phyloP scores from a whole-genome alignment of 768 basidiomycete species.

The Lactarius indigo region DNA sequence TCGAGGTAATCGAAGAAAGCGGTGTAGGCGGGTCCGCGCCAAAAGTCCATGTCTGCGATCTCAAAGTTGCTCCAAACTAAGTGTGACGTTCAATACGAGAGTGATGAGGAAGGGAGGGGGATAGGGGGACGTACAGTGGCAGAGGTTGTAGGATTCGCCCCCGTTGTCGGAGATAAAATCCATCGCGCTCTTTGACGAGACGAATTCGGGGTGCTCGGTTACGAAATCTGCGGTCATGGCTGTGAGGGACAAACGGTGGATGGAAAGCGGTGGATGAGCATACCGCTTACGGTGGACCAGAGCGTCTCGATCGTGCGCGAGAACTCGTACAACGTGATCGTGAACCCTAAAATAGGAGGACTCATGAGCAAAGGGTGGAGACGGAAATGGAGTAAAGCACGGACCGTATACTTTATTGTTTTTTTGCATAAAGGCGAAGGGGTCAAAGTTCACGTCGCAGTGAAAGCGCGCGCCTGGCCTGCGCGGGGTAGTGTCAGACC shows the following conservation, averaged over 20 bases:
- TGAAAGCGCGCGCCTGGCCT: conserved; percentile 79
- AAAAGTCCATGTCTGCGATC: conserved; percentile 80
- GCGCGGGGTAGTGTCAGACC: conserved; percentile 2
- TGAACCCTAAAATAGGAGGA: conserved; percentile 52
- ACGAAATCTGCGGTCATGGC: conserved; percentile 57
- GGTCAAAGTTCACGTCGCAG: conserved; percentile 63
- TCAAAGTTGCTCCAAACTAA: conserved; percentile 94
- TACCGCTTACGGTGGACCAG: conserved; percentile 73
- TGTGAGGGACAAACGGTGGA: not conserved
- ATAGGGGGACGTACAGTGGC: conserved; percentile 62
- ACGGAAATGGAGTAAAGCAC: not conserved
- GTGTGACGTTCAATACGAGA: not conserved
- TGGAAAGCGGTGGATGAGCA: not conserved
- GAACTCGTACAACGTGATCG: conserved; percentile 75
- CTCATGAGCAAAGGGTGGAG: not conserved
- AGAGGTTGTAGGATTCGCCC: conserved; percentile 69
- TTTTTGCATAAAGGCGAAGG: conserved; percentile 77
- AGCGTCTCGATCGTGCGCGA: conserved; percentile 75
- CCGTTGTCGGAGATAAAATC: conserved; percentile 69
- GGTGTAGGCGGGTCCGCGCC: conserved; percentile 77
- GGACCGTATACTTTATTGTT: conserved; percentile 80
- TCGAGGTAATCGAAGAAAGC: conserved; percentile 85
- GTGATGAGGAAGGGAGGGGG: not conserved
- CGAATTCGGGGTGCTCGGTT: conserved; percentile 52
- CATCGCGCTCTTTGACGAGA: conserved; percentile 66